These are phyloP conservation scores for Malus sieversii DNA, from an alignment of 306 rosid genomes.

Conservation along the genomic window DNA sequence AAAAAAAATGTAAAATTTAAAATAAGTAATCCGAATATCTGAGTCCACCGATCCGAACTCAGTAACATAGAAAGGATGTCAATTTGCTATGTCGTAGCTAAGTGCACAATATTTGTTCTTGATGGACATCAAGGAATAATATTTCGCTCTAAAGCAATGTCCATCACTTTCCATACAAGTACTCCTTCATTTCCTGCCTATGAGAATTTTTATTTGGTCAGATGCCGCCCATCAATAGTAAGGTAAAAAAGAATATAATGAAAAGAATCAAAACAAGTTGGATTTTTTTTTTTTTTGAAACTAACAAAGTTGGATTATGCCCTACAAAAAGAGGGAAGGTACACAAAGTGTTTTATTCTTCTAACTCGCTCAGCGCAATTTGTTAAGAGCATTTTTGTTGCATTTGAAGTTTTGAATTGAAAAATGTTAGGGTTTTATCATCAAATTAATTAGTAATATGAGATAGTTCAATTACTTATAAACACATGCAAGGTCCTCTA, in stretches of 20 bases:
- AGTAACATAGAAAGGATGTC: too few species aligned
- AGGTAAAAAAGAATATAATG: not conserved
- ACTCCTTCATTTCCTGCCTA: not conserved
- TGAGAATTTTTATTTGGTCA: not conserved
- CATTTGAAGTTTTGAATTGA: not conserved
- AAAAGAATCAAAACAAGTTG: not conserved
- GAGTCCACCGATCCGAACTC: too few species aligned
- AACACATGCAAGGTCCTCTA: fast-evolving
- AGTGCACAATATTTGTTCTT: not conserved
- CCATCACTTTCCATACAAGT: too few species aligned
- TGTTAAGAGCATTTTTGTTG: not conserved
- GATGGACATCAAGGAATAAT: not conserved
- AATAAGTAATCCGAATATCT: too few species aligned
- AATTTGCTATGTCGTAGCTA: too few species aligned
- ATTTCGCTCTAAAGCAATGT: not conserved
- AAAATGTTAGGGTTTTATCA: fast-evolving
- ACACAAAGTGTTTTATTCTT: not conserved
- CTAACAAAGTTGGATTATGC: conserved; percentile 2
- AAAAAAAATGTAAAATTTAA: too few species aligned
- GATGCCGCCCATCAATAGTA: not conserved
- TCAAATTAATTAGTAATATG: too few species aligned
- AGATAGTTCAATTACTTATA: too few species aligned
- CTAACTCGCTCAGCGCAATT: not conserved
- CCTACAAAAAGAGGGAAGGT: not conserved
- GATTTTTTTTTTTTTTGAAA: too few species aligned